A percentile compares a stretch with the other conserved stretches of the same genome.
Conservation (phyloP, 176 grass and related monocot genomes). For the Bothriochloa decipiens region DNA sequence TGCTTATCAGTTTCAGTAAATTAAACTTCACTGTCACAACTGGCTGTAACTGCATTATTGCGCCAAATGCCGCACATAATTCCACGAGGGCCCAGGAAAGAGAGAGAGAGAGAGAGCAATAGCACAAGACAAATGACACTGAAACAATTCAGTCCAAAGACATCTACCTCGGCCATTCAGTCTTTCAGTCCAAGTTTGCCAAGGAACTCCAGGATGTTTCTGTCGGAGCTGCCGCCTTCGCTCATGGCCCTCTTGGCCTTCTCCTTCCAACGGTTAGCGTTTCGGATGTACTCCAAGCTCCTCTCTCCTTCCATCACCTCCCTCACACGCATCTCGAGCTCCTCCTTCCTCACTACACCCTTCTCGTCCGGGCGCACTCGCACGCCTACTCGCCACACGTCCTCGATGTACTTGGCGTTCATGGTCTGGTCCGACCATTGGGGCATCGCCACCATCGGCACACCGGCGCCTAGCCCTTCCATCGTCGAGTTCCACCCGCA, state of each 20-base stretch:
- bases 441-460: constrained; percentile 48
- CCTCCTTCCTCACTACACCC: constrained; percentile 28
- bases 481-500: constrained; percentile 66
- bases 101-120: background rate
- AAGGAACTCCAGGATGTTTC: constrained; percentile 51
- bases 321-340: constrained; percentile 36
- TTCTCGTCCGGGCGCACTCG: constrained; percentile 19
- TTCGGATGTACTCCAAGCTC: constrained; percentile 36
- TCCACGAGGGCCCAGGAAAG: background rate
- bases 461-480: background rate
- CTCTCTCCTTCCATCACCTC: constrained; percentile 49
- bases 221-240: constrained; percentile 57
- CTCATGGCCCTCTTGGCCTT: constrained; percentile 45
- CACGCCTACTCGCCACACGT: constrained; percentile 60
- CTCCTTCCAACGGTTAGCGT: constrained; percentile 38
- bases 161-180: background rate
- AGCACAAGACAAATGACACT: background rate
- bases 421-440: constrained; percentile 69
- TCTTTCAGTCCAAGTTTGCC: background rate
- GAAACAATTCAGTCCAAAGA: background rate
- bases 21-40: background rate
- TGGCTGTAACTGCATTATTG: background rate
- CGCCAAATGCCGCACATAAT: background rate
- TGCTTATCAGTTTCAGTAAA: background rate
- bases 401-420: constrained; percentile 73